Percentiles rank a stretch among this genome's conserved stretches.
Evolutionary conservation across 139 green algal species (phyloP).

Genomic region (Ulvella scutata): DNA sequence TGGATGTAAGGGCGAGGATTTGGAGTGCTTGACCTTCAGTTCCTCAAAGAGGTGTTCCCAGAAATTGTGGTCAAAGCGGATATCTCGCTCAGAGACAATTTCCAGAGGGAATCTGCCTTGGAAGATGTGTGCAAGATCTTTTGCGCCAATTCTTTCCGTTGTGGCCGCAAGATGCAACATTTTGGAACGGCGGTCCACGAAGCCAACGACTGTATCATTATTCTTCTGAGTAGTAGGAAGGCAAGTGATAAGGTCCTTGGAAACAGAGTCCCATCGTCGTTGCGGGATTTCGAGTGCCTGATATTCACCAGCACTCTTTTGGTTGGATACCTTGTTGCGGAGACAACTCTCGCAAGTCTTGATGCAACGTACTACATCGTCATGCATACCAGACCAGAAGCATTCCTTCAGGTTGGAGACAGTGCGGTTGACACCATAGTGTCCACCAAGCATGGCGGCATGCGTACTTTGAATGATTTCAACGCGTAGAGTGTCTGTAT

Average conservation of each 20-base stretch:
- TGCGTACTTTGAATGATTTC: background rate
- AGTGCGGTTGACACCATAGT: conserved; percentile 1
- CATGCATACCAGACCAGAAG: conserved; percentile 6
- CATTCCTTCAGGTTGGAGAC: background rate
- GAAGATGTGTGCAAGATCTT: conserved; percentile 11
- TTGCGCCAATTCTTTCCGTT: background rate
- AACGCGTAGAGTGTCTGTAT: background rate
- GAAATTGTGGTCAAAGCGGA: conserved; percentile 17
- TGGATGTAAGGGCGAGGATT: conserved; percentile 31
- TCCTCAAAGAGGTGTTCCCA: conserved; percentile 8
- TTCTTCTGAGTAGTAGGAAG: conserved; percentile 8
- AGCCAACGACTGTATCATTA: conserved; percentile 15
- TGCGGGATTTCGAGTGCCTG: conserved; percentile 17
- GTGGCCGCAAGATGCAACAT: conserved; percentile 16
- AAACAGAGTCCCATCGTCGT: conserved; percentile 13
- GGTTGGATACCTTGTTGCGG: conserved; percentile 6
- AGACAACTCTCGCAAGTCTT: conserved; percentile 14
- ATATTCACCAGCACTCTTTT: conserved; percentile 3
- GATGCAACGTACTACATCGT: conserved; percentile 6
- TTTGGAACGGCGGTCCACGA: conserved; percentile 28
- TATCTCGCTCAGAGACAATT: conserved; percentile 19
- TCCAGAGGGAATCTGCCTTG: background rate
- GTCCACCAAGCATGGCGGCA: background rate
- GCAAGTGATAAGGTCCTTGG: conserved; percentile 19
- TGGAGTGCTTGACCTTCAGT: background rate